These are phyloP conservation scores for Linnemannia hyalina DNA, from an alignment of 192 early-diverging fungal species.

Conservation along the genomic window DNA sequence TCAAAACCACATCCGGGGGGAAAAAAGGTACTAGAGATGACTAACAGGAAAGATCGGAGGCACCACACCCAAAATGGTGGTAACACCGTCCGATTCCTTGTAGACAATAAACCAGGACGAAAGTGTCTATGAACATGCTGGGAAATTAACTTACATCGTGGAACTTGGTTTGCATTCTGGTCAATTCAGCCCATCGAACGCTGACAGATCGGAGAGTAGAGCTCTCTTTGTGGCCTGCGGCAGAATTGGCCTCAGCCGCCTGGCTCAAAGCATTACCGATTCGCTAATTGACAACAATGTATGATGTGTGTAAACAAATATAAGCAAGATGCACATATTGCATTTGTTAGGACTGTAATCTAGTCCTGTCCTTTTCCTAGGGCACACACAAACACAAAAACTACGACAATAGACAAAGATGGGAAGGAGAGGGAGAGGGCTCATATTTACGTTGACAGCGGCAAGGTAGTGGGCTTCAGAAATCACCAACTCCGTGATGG, in stretches of 20 bases:
- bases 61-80: background rate
- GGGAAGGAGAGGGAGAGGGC: background rate
- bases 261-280: slow-evolving; percentile 15
- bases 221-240: slow-evolving; percentile 35
- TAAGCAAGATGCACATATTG: background rate
- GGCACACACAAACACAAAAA: background rate
- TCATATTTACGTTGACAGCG: slow-evolving; percentile 29
- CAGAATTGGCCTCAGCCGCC: slow-evolving; percentile 3
- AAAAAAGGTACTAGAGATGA: background rate
- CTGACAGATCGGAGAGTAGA: slow-evolving; percentile 23
- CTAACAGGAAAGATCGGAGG: background rate
- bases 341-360: background rate
- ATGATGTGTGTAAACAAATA: background rate
- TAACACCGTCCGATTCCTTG: background rate
- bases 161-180: slow-evolving; percentile 27
- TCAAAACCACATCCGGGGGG: background rate
- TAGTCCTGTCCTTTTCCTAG: background rate
- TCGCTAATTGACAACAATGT: slow-evolving; percentile 10
- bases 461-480: slow-evolving; percentile 36
- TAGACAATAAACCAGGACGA: background rate
- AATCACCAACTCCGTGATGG: slow-evolving; percentile 46
- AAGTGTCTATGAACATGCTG: background rate
- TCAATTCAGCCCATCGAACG: slow-evolving; percentile 32
- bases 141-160: slow-evolving; percentile 38
- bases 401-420: background rate